Base-by-base conservation (phyloP, 352 stramenopile species). In the Aphanomyces invadans region DNA sequence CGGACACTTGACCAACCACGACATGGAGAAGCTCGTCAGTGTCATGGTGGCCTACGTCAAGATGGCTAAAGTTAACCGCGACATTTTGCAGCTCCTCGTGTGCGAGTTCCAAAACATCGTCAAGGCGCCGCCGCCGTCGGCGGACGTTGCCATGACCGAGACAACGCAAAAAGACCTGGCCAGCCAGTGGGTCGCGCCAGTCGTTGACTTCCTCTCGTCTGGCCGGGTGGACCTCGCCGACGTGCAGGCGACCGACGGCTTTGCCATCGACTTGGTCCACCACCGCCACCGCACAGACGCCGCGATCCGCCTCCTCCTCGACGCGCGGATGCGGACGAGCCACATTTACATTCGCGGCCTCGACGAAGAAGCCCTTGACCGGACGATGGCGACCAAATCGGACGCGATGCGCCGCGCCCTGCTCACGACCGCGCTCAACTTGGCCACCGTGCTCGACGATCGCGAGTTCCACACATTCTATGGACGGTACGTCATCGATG, bases 381-480 rank as follows among this genome's bases (percentile, higher is more conserved):
- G 78, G 11, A 76, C 74, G 46, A 56, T 91, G 36, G 79, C 75
- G 65, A 69, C 89, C 19, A 76, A 80, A 32, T 72, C 78, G 1
- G 78, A 86, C 12, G 67, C 87, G 70, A 67, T 44, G 23, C 83
- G 83, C 29, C 80, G 91, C 45, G 84, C 87, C 66, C 82, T 94
- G 33, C 80, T 92, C 62, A 92, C 86, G 32, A 78, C 79, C 26
- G 86, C 86, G 46, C 90, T 83, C 80, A 94, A 94, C 70, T 88
- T 94, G 49, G 83, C 90, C 26, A 87, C 80, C 25, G 76, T 94
- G 65, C 72, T 94, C 19, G 78, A 91, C 57, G 83, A 94, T 65
- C 82, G 81, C 48, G 77, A 89, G 76, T 92, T 92, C 68, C 86
- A 94, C 70, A 83, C 89, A 62, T 94, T 94, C 69, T 94, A 90